Conservation (phyloP, 768 basidiomycete species). For the Mycena pura region DNA sequence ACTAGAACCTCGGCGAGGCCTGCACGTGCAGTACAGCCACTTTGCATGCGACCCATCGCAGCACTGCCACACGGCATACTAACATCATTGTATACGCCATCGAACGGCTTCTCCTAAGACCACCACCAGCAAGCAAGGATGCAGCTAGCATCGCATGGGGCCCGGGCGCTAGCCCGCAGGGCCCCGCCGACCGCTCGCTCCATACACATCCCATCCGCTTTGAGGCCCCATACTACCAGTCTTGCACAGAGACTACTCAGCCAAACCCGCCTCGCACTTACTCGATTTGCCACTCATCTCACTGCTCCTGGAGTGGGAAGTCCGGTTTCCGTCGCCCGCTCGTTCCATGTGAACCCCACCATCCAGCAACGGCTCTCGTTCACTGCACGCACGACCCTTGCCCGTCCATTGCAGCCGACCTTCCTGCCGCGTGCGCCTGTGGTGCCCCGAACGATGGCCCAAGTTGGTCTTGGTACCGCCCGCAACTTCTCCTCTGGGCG, state of each 20-base stretch:
- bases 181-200: constrained; percentile 46
- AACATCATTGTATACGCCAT: too few relatives aligned
- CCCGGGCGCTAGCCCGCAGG: constrained; percentile 48
- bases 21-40: too few relatives aligned
- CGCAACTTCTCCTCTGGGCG: constrained; percentile 77
- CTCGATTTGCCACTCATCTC: constrained; percentile 62
- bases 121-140: constrained; percentile 34
- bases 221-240: constrained; percentile 40
- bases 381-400: constrained; percentile 58
- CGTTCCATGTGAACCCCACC: constrained; percentile 38
- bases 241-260: constrained; percentile 55
- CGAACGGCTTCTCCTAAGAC: constrained; percentile 17
- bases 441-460: constrained; percentile 57
- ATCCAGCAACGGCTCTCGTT: constrained; percentile 67
- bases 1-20: not conserved
- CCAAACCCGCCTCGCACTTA: constrained; percentile 60
- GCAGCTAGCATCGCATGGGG: constrained; percentile 55
- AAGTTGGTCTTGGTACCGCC: constrained; percentile 79
- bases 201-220: constrained; percentile 52
- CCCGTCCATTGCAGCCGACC: constrained; percentile 50
- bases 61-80: too few relatives aligned
- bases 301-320: constrained; percentile 58
- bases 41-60: too few relatives aligned
- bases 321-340: constrained; percentile 32
- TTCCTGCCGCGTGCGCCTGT: constrained; percentile 65